Percentiles rank a stretch among this genome's conserved stretches.
phyloP scores from a whole-genome alignment of 768 basidiomycete genomes.

The Lactarius akahatsu region DNA sequence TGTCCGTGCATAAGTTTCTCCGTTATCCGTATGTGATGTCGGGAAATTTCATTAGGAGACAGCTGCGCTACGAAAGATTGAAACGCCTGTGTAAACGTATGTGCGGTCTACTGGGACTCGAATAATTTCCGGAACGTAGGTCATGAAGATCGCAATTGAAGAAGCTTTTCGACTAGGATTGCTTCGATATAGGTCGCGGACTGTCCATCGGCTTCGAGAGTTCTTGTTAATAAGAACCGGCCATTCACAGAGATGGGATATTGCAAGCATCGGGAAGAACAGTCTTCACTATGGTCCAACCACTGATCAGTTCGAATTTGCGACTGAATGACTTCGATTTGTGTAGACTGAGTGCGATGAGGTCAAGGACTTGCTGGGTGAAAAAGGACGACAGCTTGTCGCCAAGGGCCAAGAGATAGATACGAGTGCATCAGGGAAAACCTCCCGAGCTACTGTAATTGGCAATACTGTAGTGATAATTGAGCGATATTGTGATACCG shows the following conservation, averaged over 20 bases:
- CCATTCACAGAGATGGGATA: constrained; percentile 3
- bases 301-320: constrained; percentile 83
- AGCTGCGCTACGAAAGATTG: constrained; percentile 52
- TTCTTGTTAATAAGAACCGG: background rate
- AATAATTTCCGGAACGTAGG: constrained; percentile 70
- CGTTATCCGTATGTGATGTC: constrained; percentile 52
- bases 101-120: constrained; percentile 66
- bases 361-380: constrained; percentile 55
- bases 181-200: constrained; percentile 44
- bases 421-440: constrained; percentile 46
- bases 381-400: constrained; percentile 61
- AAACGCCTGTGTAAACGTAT: constrained; percentile 64
- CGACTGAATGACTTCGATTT: constrained; percentile 63
- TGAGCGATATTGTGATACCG: too few species aligned
- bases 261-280: constrained; percentile 56
- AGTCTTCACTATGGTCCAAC: constrained; percentile 74
- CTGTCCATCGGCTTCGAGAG: constrained; percentile 2
- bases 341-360: constrained; percentile 57
- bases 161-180: constrained; percentile 66
- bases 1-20: constrained; percentile 71
- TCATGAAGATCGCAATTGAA: constrained; percentile 63
- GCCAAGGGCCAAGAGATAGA: constrained; percentile 77
- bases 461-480: too few species aligned
- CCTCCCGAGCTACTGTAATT: too few species aligned
- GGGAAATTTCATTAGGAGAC: constrained; percentile 41